phyloP scores from a whole-genome alignment of 2,329 filamentous ascomycete species.

The Exophiala bonariae region DNA sequence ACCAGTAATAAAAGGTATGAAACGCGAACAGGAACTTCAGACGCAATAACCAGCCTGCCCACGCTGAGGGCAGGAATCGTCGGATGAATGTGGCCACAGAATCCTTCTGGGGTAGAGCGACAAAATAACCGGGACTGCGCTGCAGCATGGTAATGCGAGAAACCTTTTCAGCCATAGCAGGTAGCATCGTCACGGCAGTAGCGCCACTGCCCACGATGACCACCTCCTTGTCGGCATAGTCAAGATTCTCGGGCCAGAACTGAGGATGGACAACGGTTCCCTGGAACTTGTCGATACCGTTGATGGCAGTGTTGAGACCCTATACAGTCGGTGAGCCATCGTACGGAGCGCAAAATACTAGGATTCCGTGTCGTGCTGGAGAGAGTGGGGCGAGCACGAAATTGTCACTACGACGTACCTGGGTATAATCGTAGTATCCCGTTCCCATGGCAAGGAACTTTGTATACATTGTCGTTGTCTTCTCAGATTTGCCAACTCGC shows the following conservation, averaged over 20 bases:
- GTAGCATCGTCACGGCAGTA: slow-evolving; percentile 74
- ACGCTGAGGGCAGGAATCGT: background rate
- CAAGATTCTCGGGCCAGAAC: slow-evolving; percentile 70
- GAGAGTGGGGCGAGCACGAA: too few relatives aligned
- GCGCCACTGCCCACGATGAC: slow-evolving; percentile 75
- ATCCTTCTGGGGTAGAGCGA: slow-evolving; percentile 35
- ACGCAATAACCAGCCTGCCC: background rate
- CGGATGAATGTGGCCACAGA: background rate
- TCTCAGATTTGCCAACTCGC: slow-evolving; percentile 40
- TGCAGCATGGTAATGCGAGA: slow-evolving; percentile 74
- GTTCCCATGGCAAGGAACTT: slow-evolving; percentile 59
- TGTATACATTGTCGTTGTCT: slow-evolving; percentile 34
- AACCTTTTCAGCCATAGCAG: slow-evolving; percentile 65
- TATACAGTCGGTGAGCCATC: too few relatives aligned
- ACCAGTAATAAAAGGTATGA: background rate
- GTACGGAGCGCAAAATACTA: too few relatives aligned
- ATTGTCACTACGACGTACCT: too few relatives aligned
- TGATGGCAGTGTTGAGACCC: slow-evolving; percentile 57
- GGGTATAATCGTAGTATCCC: slow-evolving; percentile 73
- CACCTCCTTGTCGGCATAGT: slow-evolving; percentile 66
- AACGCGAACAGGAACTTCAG: background rate
- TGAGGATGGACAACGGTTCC: slow-evolving; percentile 67
- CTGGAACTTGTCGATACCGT: slow-evolving; percentile 65
- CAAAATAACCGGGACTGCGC: slow-evolving; percentile 70
- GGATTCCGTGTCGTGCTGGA: too few relatives aligned